Conservation (phyloP, 2,329 filamentous ascomycete species). For the Microthyrium microscopicum region DNA sequence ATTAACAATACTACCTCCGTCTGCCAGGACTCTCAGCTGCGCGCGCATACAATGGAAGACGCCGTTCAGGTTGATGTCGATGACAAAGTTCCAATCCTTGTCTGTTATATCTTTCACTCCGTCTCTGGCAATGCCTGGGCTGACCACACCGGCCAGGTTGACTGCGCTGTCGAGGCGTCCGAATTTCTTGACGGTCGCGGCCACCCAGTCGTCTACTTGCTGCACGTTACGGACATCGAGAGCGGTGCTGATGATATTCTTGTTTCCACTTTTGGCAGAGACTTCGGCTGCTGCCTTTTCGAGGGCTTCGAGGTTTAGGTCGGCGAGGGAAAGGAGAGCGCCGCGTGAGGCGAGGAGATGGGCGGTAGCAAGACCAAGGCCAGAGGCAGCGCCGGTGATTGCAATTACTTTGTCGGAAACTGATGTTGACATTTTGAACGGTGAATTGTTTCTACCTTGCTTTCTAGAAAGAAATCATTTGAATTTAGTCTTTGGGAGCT, state of each 20-base stretch:
- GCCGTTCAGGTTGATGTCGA: constrained; percentile 22
- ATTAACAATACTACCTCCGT: constrained; percentile 22
- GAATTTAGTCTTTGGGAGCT: no score
- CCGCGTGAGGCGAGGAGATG: constrained; percentile 5
- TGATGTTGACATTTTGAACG: no score
- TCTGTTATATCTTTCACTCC: constrained; percentile 16
- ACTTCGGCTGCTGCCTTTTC: constrained; percentile 1
- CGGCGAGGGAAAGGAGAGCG: constrained; percentile 3
- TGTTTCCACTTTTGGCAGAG: constrained; percentile 1
- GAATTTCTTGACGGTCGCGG: constrained; percentile 16
- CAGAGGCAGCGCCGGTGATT: constrained; percentile 6
- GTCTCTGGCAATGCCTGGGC: constrained; percentile 18
- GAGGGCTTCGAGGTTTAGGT: neutral
- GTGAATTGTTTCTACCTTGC: no score
- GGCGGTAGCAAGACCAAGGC: constrained; percentile 6
- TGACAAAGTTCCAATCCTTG: constrained; percentile 23
- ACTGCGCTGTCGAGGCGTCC: constrained; percentile 22
- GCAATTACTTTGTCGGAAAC: constrained; percentile 5
- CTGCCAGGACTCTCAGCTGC: constrained; percentile 24
- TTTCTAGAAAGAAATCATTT: no score
- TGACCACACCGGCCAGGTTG: constrained; percentile 29
- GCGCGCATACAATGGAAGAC: constrained; percentile 23
- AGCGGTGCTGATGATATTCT: constrained; percentile 10
- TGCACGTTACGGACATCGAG: constrained; percentile 19
- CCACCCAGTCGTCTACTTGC: constrained; percentile 21